Base-by-base conservation (phyloP, 2,329 filamentous ascomycete genomes). In the Xylariaceae sp. region DNA sequence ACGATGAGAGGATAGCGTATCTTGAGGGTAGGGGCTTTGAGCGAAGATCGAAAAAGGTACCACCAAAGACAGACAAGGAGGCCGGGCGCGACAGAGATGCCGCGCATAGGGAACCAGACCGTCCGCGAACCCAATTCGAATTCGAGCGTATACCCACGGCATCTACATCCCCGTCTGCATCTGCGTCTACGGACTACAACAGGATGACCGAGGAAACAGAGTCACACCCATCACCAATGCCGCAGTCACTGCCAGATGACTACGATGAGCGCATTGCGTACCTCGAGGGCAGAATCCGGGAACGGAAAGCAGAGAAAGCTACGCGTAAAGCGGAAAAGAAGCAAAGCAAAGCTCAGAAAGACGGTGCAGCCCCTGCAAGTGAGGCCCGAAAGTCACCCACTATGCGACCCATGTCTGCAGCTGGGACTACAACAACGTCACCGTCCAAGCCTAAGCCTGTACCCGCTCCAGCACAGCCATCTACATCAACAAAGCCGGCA, bases 221-320 rank as follows among this genome's bases (percentile, higher is more conserved):
- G 11, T 73, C 76, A 18, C 8, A 72, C 72, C 47, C 74, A 74
- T 10, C 49, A 8, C 30, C 53, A 34, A 30, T 30, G 23, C 11
- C 10, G 15, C 30, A n/a, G 23, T 17, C 59, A 35, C 35, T 63
- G 17, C 34, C 45, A 53, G 66, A 71, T 35, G 68, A 61, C 34
- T 73, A 74, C 63, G 75, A 77, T 55, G 73, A 76, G 18, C 73
- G 74, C 56, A 74, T 79, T 15, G 77, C 75, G 10, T 74, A 77
- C 37, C 67, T 82, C 41, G 78, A 82, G 67, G 72, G 72, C 23
- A 72, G 68, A 48, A 72, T 82, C 18, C 69, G 71, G 39, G 65
- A 66, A 51, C 68, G 71, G 57, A 76, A 74, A 65, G 76, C 76
- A 44, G 74, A 75, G 65, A 76, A 76, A 66, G 77, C 75, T 69